phyloP scores from a whole-genome alignment of 106 monocot genomes.

The Dactylorhiza incarnata region DNA sequence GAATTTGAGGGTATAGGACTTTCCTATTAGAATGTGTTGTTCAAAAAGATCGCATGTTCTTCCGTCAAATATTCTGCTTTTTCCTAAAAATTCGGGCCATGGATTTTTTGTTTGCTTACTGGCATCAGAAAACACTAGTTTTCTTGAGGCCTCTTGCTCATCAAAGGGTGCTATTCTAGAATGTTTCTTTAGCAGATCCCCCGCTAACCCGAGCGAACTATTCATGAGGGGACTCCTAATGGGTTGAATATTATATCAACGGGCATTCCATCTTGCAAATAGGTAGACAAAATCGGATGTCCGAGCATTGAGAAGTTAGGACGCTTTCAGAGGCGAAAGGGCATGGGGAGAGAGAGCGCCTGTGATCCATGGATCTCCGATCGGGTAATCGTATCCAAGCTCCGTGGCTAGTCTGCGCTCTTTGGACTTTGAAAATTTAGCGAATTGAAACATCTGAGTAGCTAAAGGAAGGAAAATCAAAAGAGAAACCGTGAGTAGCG shows the following conservation, averaged over 20 bases:
- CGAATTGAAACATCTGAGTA: background rate
- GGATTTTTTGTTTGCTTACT: too few relatives aligned
- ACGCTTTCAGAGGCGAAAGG: slow-evolving; percentile 18
- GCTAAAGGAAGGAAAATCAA: background rate
- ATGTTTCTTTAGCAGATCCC: too few relatives aligned
- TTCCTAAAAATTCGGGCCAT: background rate
- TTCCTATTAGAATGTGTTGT: slow-evolving; percentile 1
- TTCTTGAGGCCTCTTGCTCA: too few relatives aligned
- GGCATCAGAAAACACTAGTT: too few relatives aligned
- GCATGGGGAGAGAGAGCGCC: slow-evolving; percentile 10
- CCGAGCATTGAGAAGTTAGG: slow-evolving; percentile 3
- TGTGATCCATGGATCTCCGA: slow-evolving; percentile 27
- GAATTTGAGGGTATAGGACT: background rate
- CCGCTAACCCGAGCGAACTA: background rate
- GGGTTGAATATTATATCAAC: slow-evolving; percentile 3
- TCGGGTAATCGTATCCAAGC: slow-evolving; percentile 21
- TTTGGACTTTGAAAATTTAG: slow-evolving; percentile 11
- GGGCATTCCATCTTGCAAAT: slow-evolving; percentile 1
- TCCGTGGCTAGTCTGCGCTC: slow-evolving; percentile 17
- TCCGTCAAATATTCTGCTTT: background rate
- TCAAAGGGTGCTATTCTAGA: too few relatives aligned
- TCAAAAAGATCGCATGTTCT: background rate
- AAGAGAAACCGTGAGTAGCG: background rate
- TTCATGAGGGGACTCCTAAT: slow-evolving; percentile 1
- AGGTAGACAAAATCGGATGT: slow-evolving; percentile 10